These are phyloP conservation scores for Termitomyces sp. DNA, from an alignment of 1,284 basidiomycete species.

Conservation along the genomic window DNA sequence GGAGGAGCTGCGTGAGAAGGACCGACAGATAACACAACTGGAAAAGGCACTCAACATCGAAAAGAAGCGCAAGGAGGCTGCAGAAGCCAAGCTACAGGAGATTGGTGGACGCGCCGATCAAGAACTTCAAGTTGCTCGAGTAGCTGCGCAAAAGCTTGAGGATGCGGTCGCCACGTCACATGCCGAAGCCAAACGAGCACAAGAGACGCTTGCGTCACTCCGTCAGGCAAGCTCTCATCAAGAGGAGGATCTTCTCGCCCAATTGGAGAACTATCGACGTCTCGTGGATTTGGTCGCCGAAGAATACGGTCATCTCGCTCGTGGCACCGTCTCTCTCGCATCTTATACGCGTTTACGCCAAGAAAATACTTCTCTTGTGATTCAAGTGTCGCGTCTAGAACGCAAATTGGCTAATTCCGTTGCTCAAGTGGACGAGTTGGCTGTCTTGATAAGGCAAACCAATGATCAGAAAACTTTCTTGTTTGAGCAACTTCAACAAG, in stretches of 20 bases:
- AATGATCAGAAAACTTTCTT: conserved; percentile 50
- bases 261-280: conserved; percentile 43
- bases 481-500: conserved; percentile 34
- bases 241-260: conserved; percentile 41
- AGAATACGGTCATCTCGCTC: conserved; percentile 56
- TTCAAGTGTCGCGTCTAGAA: conserved; percentile 49
- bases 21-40: conserved; percentile 50
- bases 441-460: conserved; percentile 52
- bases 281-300: conserved; percentile 44
- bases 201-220: conserved; percentile 21
- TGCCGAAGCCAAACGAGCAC: conserved; percentile 29
- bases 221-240: conserved; percentile 24
- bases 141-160: conserved; percentile 30
- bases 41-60: conserved; percentile 48
- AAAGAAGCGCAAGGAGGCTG: conserved; percentile 42
- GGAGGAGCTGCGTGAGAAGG: conserved; percentile 51
- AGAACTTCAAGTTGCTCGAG: conserved; percentile 33
- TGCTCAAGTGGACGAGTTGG: conserved; percentile 60
- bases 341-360: conserved; percentile 39
- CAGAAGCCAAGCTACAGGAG: conserved; percentile 41
- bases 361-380: conserved; percentile 34
- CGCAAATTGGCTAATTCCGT: conserved; percentile 66
- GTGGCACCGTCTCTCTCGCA: conserved; percentile 39
- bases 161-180: conserved; percentile 30
- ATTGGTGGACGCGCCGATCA: conserved; percentile 37